These are phyloP conservation scores for Cytospora leucostoma DNA, from an alignment of 2,329 filamentous ascomycete species.

Conservation along the genomic window DNA sequence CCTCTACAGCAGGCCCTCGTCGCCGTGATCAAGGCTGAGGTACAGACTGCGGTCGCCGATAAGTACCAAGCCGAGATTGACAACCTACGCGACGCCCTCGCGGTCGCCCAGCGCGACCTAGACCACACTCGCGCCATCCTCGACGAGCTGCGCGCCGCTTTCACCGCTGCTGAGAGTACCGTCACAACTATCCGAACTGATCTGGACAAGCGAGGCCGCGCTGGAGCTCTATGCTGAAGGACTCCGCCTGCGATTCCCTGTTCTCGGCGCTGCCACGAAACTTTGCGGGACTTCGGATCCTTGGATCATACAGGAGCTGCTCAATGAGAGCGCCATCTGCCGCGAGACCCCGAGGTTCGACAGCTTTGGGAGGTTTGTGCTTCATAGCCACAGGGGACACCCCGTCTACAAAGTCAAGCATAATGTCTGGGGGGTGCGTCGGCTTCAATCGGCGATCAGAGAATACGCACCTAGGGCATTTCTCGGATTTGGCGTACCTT, in stretches of 20 bases:
- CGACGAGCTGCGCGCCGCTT: background rate
- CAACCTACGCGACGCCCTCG: background rate
- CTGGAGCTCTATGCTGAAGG: background rate
- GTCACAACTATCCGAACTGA: background rate
- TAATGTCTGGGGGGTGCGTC: too few relatives aligned
- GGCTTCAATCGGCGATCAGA: too few relatives aligned
- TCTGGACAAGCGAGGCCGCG: background rate
- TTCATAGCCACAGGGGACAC: background rate
- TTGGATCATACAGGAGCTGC: background rate
- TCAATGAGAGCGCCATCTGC: background rate
- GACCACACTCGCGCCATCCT: background rate
- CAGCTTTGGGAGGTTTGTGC: background rate
- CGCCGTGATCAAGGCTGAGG: background rate
- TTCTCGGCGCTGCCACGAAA: too few relatives aligned
- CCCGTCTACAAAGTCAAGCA: background rate
- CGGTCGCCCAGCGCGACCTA: background rate
- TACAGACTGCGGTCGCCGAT: background rate
- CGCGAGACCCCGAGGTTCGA: background rate
- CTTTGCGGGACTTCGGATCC: constrained; percentile 2
- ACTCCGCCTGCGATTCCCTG: background rate
- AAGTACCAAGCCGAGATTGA: background rate
- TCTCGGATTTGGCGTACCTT: too few relatives aligned
- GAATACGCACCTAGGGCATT: too few relatives aligned
- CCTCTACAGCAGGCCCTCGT: background rate
- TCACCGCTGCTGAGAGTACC: background rate